Percentiles rank a stretch among this genome's conserved stretches.
phyloP scores from a whole-genome alignment of 163 green algal species.

The Trebouxiophyceae sp. region DNA sequence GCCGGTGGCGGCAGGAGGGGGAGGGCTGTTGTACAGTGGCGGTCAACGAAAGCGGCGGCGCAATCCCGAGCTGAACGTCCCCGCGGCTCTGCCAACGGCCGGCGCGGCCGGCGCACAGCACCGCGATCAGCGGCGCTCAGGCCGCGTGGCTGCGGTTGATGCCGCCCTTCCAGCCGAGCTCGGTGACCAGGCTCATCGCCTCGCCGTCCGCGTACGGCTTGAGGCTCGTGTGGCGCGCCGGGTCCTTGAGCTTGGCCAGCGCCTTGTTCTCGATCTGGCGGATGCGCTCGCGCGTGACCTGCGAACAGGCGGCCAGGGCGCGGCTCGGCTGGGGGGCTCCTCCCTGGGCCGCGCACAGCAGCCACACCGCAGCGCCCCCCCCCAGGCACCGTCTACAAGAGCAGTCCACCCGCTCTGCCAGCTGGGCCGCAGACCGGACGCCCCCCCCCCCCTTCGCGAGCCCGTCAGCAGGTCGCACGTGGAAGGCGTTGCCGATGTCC shows the following conservation, averaged over 20 bases:
- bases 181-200: background rate
- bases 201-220: background rate
- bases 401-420: no score
- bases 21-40: no score
- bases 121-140: background rate
- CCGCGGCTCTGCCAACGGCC: background rate
- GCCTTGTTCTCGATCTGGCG: slow-evolving; percentile 89
- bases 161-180: background rate
- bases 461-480: no score
- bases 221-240: slow-evolving; percentile 10
- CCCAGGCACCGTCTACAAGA: no score
- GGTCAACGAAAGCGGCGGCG: background rate
- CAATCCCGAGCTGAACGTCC: background rate
- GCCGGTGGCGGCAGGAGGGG: no score
- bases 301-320: no score
- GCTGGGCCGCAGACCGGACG: no score
- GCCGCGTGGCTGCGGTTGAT: background rate
- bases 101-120: background rate
- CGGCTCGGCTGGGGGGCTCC: no score
- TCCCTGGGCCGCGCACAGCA: no score
- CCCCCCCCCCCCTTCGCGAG: no score
- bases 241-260: slow-evolving; percentile 62
- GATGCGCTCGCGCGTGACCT: slow-evolving; percentile 88
- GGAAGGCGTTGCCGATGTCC: slow-evolving; percentile 68
- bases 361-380: no score